A percentile compares a stretch with the other conserved stretches of the same genome.
Conservation (phyloP, 805 yeast species). For the Yamadazyma akitaensis region DNA sequence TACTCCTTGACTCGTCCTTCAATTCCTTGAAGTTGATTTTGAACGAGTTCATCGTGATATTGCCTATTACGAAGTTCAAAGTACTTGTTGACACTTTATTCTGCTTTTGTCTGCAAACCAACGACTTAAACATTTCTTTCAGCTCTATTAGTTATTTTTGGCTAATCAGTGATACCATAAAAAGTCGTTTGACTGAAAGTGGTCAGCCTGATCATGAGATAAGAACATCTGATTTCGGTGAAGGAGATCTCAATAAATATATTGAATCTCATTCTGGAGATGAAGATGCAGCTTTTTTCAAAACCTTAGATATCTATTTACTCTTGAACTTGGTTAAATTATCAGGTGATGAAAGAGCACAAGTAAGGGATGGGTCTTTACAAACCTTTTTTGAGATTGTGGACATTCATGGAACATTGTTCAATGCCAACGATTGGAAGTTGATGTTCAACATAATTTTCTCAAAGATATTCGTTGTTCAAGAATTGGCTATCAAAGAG, state of each 20-base stretch:
- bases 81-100: conserved; percentile 68
- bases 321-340: conserved; percentile 60
- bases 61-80: conserved; percentile 65
- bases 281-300: conserved; percentile 1
- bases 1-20: conserved; percentile 65
- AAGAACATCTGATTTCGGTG: neutral
- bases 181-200: conserved; percentile 14
- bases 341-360: conserved; percentile 63
- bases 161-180: conserved; percentile 76
- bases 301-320: conserved; percentile 39
- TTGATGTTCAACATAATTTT: conserved; percentile 64
- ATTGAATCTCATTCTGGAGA: conserved; percentile 6
- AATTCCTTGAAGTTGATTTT: conserved; percentile 79
- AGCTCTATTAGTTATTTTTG: conserved; percentile 90
- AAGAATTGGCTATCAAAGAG: conserved; percentile 31
- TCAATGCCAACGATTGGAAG: conserved; percentile 61
- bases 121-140: conserved; percentile 83
- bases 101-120: conserved; percentile 65
- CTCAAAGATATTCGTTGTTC: conserved; percentile 22
- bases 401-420: conserved; percentile 61
- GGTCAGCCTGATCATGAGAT: neutral
- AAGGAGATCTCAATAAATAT: conserved; percentile 1
- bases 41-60: conserved; percentile 74
- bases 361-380: conserved; percentile 85
- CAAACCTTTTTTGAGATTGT: conserved; percentile 84